phyloP scores from a whole-genome alignment of 2,329 filamentous ascomycete genomes.

The Cadophora malorum region DNA sequence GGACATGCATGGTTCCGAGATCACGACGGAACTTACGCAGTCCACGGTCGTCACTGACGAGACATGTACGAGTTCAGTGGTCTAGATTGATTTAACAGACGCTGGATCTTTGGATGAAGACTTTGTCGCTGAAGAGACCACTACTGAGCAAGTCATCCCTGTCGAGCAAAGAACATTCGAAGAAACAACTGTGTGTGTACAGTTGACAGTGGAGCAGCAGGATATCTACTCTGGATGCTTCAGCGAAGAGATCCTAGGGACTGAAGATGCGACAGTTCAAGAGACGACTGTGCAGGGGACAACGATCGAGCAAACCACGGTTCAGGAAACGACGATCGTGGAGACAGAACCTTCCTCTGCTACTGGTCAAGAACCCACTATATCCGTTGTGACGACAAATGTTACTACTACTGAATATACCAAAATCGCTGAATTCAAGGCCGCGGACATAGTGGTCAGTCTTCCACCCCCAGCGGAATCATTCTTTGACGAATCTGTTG shows the following conservation, averaged over 20 bases:
- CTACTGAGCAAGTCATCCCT: not conserved
- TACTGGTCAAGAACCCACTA: not conserved
- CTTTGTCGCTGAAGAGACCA: not conserved
- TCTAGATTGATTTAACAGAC: not conserved
- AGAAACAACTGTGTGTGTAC: not conserved
- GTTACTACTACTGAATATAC: not conserved
- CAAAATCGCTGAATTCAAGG: not conserved
- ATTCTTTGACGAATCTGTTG: not conserved
- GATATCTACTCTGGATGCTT: not conserved
- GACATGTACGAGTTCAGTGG: not conserved
- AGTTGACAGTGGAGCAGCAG: constrained; percentile 1
- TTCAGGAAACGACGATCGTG: constrained; percentile 1
- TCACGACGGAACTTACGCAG: not conserved
- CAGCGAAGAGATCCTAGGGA: not conserved
- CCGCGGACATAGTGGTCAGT: not conserved
- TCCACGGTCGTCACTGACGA: not conserved
- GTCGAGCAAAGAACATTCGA: not conserved
- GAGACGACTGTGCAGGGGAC: not conserved
- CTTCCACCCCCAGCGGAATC: not conserved
- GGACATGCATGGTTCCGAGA: not conserved
- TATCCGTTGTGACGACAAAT: not conserved
- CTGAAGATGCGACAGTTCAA: not conserved
- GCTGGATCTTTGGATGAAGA: not conserved
- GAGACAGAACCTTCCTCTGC: not conserved
- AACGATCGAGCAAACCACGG: not conserved